Percentiles rank a stretch among this genome's conserved stretches.
These are phyloP conservation scores for Nakataea oryzae DNA, from an alignment of 2,329 filamentous ascomycete species.

Conservation along the genomic window DNA sequence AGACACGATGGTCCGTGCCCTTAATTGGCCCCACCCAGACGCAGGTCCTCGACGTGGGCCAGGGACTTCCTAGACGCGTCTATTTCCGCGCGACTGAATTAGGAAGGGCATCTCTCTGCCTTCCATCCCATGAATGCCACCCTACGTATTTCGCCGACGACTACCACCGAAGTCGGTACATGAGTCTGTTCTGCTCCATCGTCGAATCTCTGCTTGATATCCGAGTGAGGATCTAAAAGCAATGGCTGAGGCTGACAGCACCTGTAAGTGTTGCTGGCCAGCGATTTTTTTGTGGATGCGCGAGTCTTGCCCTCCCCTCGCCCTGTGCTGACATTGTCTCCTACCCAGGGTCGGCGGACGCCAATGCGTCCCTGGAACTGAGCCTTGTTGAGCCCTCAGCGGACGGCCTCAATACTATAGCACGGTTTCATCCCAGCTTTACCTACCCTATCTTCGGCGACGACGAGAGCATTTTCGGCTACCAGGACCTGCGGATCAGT, in stretches of 20 bases:
- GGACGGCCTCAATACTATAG: constrained; percentile 42
- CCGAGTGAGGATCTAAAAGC: too few species aligned
- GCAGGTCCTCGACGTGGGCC: not conserved
- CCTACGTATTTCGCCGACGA: too few species aligned
- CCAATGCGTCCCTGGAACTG: constrained; percentile 53
- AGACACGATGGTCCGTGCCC: not conserved
- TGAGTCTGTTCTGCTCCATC: too few species aligned
- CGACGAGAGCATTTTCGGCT: constrained; percentile 86
- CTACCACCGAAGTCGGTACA: too few species aligned
- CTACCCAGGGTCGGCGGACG: constrained; percentile 42
- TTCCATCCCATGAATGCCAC: too few species aligned
- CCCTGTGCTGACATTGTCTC: not conserved
- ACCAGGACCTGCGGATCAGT: constrained; percentile 68
- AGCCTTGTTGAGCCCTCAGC: constrained; percentile 43
- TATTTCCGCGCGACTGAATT: not conserved
- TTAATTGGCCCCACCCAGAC: not conserved
- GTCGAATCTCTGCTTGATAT: too few species aligned
- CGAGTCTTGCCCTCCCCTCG: not conserved
- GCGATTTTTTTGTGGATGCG: constrained; percentile 1
- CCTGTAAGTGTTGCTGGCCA: not conserved
- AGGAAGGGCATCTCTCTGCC: too few species aligned
- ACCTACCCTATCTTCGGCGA: constrained; percentile 91
- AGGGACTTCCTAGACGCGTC: not conserved
- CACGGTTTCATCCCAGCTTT: constrained; percentile 72
- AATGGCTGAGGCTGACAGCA: constrained; percentile 2